A percentile compares a stretch with the other conserved stretches of the same genome.
These are phyloP conservation scores for Henckelia pumila DNA, from an alignment of 257 asterid species.

Conservation along the genomic window DNA sequence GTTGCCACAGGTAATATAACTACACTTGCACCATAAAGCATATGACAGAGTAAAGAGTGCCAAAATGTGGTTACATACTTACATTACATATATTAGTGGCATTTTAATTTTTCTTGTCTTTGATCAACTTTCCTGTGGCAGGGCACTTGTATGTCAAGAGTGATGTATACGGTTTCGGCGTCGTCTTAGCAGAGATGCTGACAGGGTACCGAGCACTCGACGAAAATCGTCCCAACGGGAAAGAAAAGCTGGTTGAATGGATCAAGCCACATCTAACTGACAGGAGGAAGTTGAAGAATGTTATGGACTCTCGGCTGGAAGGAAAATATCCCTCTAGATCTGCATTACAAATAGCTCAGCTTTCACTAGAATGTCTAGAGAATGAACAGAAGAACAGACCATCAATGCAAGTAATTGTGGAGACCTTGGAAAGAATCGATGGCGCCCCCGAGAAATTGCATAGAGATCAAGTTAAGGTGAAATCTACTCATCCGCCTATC, in stretches of 20 bases:
- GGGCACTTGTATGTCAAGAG: conserved; percentile 64
- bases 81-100: conserved; percentile 3
- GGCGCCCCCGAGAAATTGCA: conserved; percentile 31
- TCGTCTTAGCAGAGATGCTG: conserved; percentile 52
- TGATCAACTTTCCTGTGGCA: conserved; percentile 11
- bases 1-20: conserved; percentile 45
- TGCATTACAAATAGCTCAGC: conserved; percentile 42
- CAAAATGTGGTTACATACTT: background rate
- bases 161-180: conserved; percentile 57
- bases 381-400: conserved; percentile 50
- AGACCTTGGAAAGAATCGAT: conserved; percentile 37
- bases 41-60: background rate
- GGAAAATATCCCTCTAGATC: conserved; percentile 41
- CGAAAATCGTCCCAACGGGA: conserved; percentile 40
- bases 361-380: conserved; percentile 47
- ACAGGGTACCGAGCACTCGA: conserved; percentile 51
- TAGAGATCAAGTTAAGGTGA: conserved; percentile 27
- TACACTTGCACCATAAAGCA: background rate
- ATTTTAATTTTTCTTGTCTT: background rate
- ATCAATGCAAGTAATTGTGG: conserved; percentile 48
- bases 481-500: conserved; percentile 22
- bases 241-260: conserved; percentile 45
- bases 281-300: conserved; percentile 47
- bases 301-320: conserved; percentile 45
- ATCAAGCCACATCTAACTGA: conserved; percentile 47